phyloP scores from a whole-genome alignment of 257 asterid genomes.

The Thymus mandschuricus region DNA sequence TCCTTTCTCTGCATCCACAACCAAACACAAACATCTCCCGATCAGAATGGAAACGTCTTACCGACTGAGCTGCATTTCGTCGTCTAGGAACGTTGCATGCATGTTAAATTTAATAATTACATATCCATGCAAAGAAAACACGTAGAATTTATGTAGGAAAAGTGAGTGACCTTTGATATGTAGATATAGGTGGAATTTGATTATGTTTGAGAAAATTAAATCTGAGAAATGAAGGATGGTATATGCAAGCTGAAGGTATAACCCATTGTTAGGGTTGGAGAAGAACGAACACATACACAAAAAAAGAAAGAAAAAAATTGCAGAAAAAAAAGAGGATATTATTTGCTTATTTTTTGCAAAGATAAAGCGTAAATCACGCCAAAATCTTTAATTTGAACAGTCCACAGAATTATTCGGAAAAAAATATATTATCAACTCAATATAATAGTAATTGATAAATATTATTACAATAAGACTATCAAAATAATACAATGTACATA shows the following conservation, averaged over 20 bases:
- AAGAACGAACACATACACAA: constrained; percentile 23
- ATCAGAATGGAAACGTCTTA: too few species aligned
- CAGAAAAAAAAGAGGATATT: constrained; percentile 26
- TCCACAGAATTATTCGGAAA: constrained; percentile 40
- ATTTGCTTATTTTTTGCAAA: constrained; percentile 21
- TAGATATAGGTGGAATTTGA: constrained; percentile 10
- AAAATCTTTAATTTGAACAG: constrained; percentile 36
- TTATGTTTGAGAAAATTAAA: constrained; percentile 28
- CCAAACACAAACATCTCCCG: too few species aligned
- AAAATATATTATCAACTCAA: neutral
- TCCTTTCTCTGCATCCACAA: constrained; percentile 38
- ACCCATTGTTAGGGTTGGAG: constrained; percentile 39
- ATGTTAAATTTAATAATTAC: neutral
- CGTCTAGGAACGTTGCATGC: neutral
- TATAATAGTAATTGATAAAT: too few species aligned
- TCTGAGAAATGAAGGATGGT: constrained; percentile 28
- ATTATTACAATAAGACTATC: too few species aligned
- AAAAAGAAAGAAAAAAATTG: constrained; percentile 1
- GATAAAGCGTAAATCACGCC: constrained; percentile 33
- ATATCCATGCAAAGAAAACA: neutral
- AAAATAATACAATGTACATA: too few species aligned
- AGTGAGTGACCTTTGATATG: constrained; percentile 24
- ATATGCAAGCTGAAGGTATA: constrained; percentile 32
- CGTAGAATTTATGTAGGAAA: neutral
- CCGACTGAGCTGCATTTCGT: too few species aligned